Evolutionary conservation across 371 early-diverging fungal species (phyloP), one percentile per base, ranked within the genome.

Genomic region (Apophysomyces trapeziformis): DNA sequence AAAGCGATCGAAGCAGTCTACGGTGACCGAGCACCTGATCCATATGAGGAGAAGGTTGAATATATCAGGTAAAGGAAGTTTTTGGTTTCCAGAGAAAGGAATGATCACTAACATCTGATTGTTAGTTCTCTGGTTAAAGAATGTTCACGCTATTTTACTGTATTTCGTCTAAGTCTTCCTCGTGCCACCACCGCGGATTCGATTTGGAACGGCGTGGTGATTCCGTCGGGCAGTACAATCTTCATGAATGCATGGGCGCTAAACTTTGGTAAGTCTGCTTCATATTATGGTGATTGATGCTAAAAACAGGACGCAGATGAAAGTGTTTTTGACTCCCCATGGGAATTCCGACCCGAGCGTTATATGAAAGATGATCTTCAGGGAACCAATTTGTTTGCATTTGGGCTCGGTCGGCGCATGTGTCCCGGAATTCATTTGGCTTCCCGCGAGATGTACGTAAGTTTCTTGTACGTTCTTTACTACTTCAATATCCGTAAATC

Each of bases 331-430:
- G 54, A 50, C 11, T 16, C 16, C 21, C 54, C 54, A 50, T 50
- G 54, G 54, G 54, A 50, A 50, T 50, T 50, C 54, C 54, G 54
- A 50, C 54, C 54, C 21, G 54, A 50, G 21, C 54, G 54, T 21
- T 50, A 50, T 26, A 50, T 50, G 54, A 11, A 7, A 7, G 54
- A 50, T n/a, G 54, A 50, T 5, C 16, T 50, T 11, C 54, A 50
- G 21, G 54, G 54, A 0, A 50, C 54, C 5, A 50, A 50, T 11
- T 26, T 50, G 35, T 50, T 50, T 50, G 16, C 54, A 11, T 50
- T 50, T 50, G 54, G 54, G 5, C 21, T 50, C 7, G 54, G 54
- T 11, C 54, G 54, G 9, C 54, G 54, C 8, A 50, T 50, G 54
- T 50, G 54, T 50, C 54, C 54, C 21, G 54, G 54, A 5, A 35